Base-by-base conservation (phyloP, 2,329 filamentous ascomycete species). In the Epichloe sibirici region DNA sequence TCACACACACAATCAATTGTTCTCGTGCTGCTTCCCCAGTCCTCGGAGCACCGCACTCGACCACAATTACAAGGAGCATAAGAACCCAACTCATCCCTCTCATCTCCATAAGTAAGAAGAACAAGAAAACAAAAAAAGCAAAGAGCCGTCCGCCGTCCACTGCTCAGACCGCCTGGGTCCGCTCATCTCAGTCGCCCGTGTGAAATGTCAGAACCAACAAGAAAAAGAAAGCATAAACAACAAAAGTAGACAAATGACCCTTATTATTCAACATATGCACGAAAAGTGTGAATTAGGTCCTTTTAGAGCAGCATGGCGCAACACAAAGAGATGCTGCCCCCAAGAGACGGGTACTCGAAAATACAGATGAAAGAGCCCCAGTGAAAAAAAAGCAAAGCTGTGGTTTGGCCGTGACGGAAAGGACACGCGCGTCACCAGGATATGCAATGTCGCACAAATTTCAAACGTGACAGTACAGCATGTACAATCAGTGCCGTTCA, bases 121-220 rank as follows among this genome's bases (percentile, higher is more conserved):
- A 35, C 5, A 47, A 35, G 12, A 49, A 40, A 49, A n/a, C 2
- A 21, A 21, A 21, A 21, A 21, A 39, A 23, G 28, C 3, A 45
- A 40, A 15, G 21, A 34, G n/a, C 17, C 34, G 28, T 25, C 13
- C 35, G n/a, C 17, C 34, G 28, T 25, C 13, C 35, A 37, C 40
- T 59, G 57, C 49, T 55, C 56, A 61, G 65, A 63, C 66, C 66
- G 57, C 65, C 66, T 59, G 66, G 66, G 65, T 62, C 64, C 57
- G 57, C 55, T 37, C 44, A 21, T 47, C 39, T 38, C 51, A 37
- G 28, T 34, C 40, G 40, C 51, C 44, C 13, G 6, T 17, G 35
- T 31, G 12, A 49, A n/a, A 12, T 25, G 25, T 57, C 53, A 56
- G 57, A 55, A 57, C 1, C 28, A 31, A 31, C 28, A 44, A 4